A percentile compares a stretch with the other conserved stretches of the same genome.
Conservation (phyloP, 768 basidiomycete genomes). For the Naganishia antarctica region DNA sequence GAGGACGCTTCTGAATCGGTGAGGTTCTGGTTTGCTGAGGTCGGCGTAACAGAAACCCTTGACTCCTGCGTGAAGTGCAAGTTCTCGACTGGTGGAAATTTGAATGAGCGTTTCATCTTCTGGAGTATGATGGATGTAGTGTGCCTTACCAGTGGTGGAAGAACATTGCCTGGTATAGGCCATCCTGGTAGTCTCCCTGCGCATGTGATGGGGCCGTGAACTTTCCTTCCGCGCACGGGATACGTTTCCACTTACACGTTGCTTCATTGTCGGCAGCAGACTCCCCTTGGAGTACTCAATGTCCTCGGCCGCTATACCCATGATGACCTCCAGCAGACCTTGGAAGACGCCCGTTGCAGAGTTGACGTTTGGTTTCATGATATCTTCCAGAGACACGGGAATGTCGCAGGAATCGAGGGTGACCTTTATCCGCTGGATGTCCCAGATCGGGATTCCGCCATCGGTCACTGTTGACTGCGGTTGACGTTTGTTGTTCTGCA, state of each 20-base stretch:
- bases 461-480: conserved; percentile 5
- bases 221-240: no score
- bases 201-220: no score
- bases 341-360: conserved; percentile 13
- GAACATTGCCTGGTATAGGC: conserved; percentile 14
- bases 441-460: conserved; percentile 15
- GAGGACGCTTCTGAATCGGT: conserved; percentile 9
- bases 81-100: conserved; percentile 5
- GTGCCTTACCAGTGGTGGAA: conserved; percentile 14
- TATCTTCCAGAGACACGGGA: conserved; percentile 8
- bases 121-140: neutral
- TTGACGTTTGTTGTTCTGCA: conserved; percentile 19
- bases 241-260: neutral
- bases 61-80: conserved; percentile 9
- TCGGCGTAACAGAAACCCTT: conserved; percentile 16
- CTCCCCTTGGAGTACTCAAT: conserved; percentile 14
- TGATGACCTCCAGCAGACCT: conserved; percentile 5
- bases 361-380: conserved; percentile 20
- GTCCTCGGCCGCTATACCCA: conserved; percentile 16
- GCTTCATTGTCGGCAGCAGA: conserved; percentile 14
- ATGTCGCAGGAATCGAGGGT: conserved; percentile 20
- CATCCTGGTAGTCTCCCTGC: conserved; percentile 12
- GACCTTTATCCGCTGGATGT: conserved; percentile 15
- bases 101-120: neutral
- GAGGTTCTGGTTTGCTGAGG: conserved; percentile 16